Conservation (phyloP, 2,329 filamentous ascomycete species). For the Sporothrix pallida region DNA sequence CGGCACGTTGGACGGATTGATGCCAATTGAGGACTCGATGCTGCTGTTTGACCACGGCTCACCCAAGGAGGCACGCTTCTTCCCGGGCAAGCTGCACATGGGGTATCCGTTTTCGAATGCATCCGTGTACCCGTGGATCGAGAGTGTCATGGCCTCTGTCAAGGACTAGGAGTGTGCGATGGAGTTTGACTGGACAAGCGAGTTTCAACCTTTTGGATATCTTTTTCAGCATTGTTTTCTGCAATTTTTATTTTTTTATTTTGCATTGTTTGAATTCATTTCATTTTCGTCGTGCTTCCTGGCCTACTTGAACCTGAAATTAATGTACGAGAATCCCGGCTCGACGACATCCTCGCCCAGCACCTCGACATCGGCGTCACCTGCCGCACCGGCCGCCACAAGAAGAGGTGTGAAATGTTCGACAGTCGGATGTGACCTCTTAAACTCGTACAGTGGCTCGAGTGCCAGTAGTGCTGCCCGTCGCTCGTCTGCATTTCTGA, state of each 20-base stretch:
- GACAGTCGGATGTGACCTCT: conserved; percentile 33
- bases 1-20: conserved; percentile 67
- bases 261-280: neutral
- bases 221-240: neutral
- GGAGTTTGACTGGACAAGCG: neutral
- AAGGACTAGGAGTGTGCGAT: conserved; percentile 26
- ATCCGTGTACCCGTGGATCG: conserved; percentile 67
- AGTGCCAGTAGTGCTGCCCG: conserved; percentile 22
- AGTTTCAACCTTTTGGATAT: neutral
- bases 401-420: conserved; percentile 31
- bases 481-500: neutral
- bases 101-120: conserved; percentile 67
- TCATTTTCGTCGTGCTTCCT: neutral
- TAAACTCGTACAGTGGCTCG: conserved; percentile 31
- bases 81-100: conserved; percentile 67
- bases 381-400: conserved; percentile 26
- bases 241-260: neutral
- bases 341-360: conserved; percentile 29
- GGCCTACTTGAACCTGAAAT: conserved; percentile 22
- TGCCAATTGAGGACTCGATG: conserved; percentile 71
- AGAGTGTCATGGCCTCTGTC: conserved; percentile 54
- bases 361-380: conserved; percentile 19
- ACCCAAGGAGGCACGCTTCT: conserved; percentile 70
- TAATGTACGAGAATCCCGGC: conserved; percentile 26
- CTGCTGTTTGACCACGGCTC: conserved; percentile 68